Percentiles rank a stretch among this genome's conserved stretches.
These are phyloP conservation scores for Dactylellina cionopaga DNA, from an alignment of 2,329 filamentous ascomycete species.

Conservation along the genomic window DNA sequence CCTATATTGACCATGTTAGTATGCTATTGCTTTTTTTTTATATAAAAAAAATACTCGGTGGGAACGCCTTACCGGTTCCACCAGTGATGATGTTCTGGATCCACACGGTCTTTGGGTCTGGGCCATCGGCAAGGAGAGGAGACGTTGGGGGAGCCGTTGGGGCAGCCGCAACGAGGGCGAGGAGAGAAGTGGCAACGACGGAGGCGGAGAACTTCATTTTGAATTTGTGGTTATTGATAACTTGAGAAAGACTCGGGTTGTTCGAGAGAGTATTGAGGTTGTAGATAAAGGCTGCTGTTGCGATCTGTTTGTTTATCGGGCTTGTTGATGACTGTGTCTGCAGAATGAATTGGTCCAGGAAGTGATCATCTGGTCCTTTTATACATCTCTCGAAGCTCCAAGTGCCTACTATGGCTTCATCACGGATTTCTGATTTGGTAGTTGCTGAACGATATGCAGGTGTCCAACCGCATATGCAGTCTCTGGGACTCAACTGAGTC, in stretches of 20 bases:
- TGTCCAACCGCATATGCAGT: slow-evolving; percentile 4
- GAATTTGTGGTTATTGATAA: slow-evolving; percentile 9
- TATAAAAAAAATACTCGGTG: too few species aligned
- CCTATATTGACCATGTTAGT: slow-evolving; percentile 58
- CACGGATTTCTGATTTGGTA: slow-evolving; percentile 41
- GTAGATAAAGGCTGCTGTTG: too few species aligned
- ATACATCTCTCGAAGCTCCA: slow-evolving; percentile 21
- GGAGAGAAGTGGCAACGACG: slow-evolving; percentile 54
- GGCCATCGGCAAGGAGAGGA: slow-evolving; percentile 56
- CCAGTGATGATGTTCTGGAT: slow-evolving; percentile 64
- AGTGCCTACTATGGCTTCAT: slow-evolving; percentile 12
- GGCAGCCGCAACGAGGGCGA: slow-evolving; percentile 53
- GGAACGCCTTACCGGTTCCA: slow-evolving; percentile 57
- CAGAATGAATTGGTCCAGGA: slow-evolving; percentile 24
- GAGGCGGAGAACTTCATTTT: slow-evolving; percentile 54
- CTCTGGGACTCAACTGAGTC: slow-evolving; percentile 22
- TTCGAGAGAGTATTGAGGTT: not conserved
- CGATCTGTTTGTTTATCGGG: slow-evolving; percentile 17
- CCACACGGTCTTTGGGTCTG: slow-evolving; percentile 60
- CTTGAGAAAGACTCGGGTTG: not conserved
- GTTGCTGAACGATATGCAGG: slow-evolving; percentile 30
- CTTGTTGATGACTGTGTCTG: slow-evolving; percentile 35
- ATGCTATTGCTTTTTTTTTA: not conserved
- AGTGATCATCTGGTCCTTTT: slow-evolving; percentile 44
- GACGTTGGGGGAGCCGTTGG: slow-evolving; percentile 18